These are phyloP conservation scores for Deuterostichococcus epilithicus DNA, from an alignment of 139 green algal genomes.

Conservation along the genomic window DNA sequence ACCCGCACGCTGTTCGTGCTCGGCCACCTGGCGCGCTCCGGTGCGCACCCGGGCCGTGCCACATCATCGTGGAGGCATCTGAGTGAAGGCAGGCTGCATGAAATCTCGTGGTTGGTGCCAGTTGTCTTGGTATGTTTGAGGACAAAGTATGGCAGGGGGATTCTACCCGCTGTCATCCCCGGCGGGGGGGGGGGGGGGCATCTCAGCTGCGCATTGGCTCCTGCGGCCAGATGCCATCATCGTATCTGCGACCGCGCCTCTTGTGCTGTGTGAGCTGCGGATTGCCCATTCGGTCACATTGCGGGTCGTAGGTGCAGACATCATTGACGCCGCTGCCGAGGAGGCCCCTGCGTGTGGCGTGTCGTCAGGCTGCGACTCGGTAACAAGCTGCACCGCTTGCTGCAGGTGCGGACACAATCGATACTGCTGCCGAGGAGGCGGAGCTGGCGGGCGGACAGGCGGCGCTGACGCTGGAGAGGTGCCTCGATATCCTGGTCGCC, in stretches of 20 bases:
- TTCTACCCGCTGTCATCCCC: no score
- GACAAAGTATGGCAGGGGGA: no score
- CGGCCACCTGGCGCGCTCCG: constrained; percentile 69
- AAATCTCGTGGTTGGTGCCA: no score
- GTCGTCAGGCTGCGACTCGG: not conserved
- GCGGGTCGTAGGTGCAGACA: constrained; percentile 2
- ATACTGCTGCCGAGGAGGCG: constrained; percentile 15
- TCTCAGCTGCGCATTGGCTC: no score
- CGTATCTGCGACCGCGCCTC: no score
- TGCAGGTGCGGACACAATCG: constrained; percentile 32
- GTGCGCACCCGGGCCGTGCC: not conserved
- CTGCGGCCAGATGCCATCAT: no score
- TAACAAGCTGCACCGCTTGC: not conserved
- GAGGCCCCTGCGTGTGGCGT: no score
- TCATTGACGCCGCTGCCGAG: constrained; percentile 45
- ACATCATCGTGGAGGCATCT: not conserved
- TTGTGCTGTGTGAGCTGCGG: no score
- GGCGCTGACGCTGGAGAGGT: not conserved
- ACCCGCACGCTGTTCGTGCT: constrained; percentile 50
- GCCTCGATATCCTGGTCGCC: not conserved
- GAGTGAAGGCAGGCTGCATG: no score
- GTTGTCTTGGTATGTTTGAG: no score
- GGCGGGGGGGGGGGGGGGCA: no score
- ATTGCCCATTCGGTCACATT: no score
- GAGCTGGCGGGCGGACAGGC: not conserved